Base-by-base conservation (phyloP, 495 filamentous ascomycete species). In the Trichoderma reesei region DNA sequence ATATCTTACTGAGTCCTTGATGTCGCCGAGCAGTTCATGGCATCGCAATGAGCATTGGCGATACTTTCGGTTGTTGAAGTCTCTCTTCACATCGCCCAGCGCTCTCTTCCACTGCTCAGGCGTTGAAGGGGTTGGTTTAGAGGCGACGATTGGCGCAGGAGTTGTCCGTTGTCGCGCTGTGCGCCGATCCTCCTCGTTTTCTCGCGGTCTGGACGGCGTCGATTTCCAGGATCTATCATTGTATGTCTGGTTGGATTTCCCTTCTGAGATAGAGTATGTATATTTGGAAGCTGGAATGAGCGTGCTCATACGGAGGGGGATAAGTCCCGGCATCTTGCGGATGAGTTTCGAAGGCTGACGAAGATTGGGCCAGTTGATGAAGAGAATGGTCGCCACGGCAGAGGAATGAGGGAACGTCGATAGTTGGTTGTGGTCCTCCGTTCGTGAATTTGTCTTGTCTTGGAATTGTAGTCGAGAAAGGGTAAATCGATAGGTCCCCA, bases 41-140 rank as follows among this genome's bases (percentile, higher is more conserved):
- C 79, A 82, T 61, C 73, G 68, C 36, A 76, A 71, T 41, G 77
- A 76, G 64, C 79, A 82, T 3, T 75, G 73, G 5, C 78, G 76
- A 60, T 79, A 79, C 56, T 74, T 74, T 66, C 73, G 75, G 67
- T 71, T 68, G 20, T 75, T 64, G 66, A 80, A 77, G 59, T 76
- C 75, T 42, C 73, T 71, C 71, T 82, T 82, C 63, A 82, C 68
- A 31, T 82, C 77, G 38, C 71, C 67, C 54, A 82, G 72, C 18
- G 73, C 67, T 46, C 70, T 73, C 64, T 67, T 78, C 79, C 79
- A 82, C 38, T 82, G 78, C 1, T 64, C 41, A 8, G 71, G 41
- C 1, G 61, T 44, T 14, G 51, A 33, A 11, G 51, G 51, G 9
- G 14, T 6, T 11, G 51, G 20, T 34, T 26, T 56, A 16, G 51